phyloP scores from a whole-genome alignment of 129 eudicot species.

The Smallanthus sonchifolius region DNA sequence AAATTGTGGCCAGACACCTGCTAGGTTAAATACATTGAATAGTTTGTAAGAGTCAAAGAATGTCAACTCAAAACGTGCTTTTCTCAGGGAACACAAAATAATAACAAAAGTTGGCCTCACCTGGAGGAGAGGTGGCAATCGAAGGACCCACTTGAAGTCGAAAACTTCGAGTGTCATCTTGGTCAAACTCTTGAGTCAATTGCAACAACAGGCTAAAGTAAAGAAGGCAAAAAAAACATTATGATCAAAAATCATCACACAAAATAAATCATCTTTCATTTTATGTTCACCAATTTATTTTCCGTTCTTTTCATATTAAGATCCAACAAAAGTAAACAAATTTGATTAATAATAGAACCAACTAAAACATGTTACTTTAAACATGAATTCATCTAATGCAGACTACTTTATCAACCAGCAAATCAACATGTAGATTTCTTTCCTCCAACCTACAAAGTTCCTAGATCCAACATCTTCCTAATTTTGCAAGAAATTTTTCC shows the following conservation, averaged over 20 bases:
- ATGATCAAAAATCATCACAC: conserved; percentile 10
- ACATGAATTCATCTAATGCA: not conserved
- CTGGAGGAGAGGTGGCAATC: conserved; percentile 69
- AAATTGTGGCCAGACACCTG: conserved; percentile 65
- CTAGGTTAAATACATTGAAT: not conserved
- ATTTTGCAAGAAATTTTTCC: not conserved
- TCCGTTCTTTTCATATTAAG: not conserved
- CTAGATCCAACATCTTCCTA: not conserved
- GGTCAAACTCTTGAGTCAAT: conserved; percentile 66
- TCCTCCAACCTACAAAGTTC: not conserved
- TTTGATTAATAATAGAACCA: not conserved
- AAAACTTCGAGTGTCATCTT: conserved; percentile 58
- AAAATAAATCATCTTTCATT: not conserved
- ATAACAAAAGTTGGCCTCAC: conserved; percentile 26
- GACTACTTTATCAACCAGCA: not conserved
- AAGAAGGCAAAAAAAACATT: conserved; percentile 9
- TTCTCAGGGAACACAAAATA: not conserved
- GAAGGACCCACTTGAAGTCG: conserved; percentile 62
- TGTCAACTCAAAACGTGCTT: not conserved
- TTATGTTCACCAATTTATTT: not conserved
- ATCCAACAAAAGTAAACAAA: not conserved
- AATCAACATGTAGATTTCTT: not conserved
- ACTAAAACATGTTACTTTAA: not conserved
- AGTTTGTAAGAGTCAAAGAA: conserved; percentile 15
- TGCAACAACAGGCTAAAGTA: conserved; percentile 57